Percentiles rank a stretch among this genome's conserved stretches.
These are phyloP conservation scores for Lipomyces yamadae DNA, from an alignment of 805 yeast species.

Conservation along the genomic window DNA sequence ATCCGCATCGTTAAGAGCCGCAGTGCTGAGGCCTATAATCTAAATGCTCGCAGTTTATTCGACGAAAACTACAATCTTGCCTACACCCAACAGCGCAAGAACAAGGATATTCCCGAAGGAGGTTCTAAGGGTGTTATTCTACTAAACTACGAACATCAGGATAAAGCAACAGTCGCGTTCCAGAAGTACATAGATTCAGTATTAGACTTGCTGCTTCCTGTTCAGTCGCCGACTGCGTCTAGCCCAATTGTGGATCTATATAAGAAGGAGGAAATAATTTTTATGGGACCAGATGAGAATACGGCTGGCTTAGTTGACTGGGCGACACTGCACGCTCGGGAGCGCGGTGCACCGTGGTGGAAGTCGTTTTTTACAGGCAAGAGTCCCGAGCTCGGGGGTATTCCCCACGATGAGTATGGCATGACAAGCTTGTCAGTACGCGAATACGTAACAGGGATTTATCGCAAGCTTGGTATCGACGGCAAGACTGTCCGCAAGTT, in stretches of 20 bases:
- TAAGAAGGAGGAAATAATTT: conserved; percentile 83
- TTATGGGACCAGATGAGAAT: conserved; percentile 99
- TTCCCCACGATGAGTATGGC: conserved; percentile 97
- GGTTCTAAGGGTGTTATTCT: conserved; percentile 97
- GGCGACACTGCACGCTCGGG: conserved; percentile 94
- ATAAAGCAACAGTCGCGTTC: conserved; percentile 80
- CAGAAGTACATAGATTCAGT: conserved; percentile 91
- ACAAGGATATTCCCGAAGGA: conserved; percentile 98
- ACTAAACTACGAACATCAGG: conserved; percentile 71
- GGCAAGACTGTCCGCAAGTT: conserved; percentile 70
- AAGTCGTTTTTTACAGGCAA: conserved; percentile 97
- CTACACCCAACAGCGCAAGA: conserved; percentile 92
- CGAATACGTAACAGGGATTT: conserved; percentile 85
- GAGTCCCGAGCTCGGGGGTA: conserved; percentile 89
- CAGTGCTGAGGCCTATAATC: conserved; percentile 79
- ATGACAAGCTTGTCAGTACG: conserved; percentile 96
- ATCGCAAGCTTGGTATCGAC: conserved; percentile 70
- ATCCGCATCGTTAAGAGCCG: conserved; percentile 91
- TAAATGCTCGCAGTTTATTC: conserved; percentile 84
- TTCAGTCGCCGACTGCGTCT: conserved; percentile 72
- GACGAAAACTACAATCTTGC: conserved; percentile 98
- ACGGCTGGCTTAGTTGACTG: conserved; percentile 95
- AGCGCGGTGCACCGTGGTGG: conserved; percentile 97
- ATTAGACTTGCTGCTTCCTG: conserved; percentile 79
- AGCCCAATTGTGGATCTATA: conserved; percentile 84